phyloP scores from a whole-genome alignment of 1,284 basidiomycete genomes.

The Thecaphora frezii region DNA sequence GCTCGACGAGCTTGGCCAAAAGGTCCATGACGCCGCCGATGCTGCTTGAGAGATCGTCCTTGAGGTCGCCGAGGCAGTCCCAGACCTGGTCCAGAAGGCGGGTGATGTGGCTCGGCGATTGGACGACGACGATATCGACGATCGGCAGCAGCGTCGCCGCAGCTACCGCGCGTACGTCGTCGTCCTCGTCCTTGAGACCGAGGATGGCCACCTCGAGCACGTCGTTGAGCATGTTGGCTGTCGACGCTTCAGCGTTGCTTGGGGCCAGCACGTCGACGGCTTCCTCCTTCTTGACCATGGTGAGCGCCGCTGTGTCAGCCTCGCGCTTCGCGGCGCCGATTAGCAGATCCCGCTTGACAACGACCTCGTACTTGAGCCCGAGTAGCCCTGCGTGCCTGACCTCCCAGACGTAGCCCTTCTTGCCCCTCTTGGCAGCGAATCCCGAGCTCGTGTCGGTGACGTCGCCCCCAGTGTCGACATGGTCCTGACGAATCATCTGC shows the following conservation, averaged over 20 bases:
- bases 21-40: constrained; percentile 97
- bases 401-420: constrained; percentile 81
- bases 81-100: constrained; percentile 82
- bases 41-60: constrained; percentile 94
- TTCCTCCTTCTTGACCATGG: constrained; percentile 21
- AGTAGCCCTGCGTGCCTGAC: constrained; percentile 93
- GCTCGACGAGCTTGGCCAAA: constrained; percentile 26
- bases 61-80: constrained; percentile 87
- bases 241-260: constrained; percentile 4
- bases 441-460: constrained; percentile 17
- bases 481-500: constrained; percentile 90
- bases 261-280: not conserved
- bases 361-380: constrained; percentile 96
- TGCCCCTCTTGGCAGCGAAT: constrained; percentile 61
- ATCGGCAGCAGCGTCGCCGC: constrained; percentile 89
- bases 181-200: constrained; percentile 86
- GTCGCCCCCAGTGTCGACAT: constrained; percentile 38
- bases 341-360: constrained; percentile 82
- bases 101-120: constrained; percentile 64
- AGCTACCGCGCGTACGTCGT: constrained; percentile 94
- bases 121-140: constrained; percentile 74
- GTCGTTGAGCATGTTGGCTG: constrained; percentile 36
- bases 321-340: constrained; percentile 14
- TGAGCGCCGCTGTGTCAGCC: no score
- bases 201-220: constrained; percentile 42